These are phyloP conservation scores for Heliosperma pusillum DNA, from an alignment of 148 eudicot species.

Conservation along the genomic window DNA sequence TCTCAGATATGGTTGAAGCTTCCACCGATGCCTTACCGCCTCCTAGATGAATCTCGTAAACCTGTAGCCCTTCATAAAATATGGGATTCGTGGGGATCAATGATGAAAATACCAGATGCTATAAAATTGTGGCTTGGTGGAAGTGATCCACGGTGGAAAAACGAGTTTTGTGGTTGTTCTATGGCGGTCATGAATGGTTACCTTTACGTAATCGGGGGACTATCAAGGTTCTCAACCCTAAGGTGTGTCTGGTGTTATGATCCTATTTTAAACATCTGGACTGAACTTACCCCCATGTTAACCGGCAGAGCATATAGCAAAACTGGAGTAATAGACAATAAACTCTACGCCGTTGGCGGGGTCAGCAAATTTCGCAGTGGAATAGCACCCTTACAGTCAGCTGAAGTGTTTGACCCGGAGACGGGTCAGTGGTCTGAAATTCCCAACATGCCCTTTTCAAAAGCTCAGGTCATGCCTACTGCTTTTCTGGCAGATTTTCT, in stretches of 20 bases:
- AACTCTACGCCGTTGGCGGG: constrained; percentile 92
- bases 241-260: constrained; percentile 69
- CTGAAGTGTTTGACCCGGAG: constrained; percentile 78
- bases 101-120: constrained; percentile 57
- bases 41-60: constrained; percentile 44
- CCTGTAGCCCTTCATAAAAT: constrained; percentile 44
- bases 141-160: constrained; percentile 42
- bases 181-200: constrained; percentile 74
- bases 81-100: constrained; percentile 65
- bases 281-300: constrained; percentile 68
- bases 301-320: constrained; percentile 78
- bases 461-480: constrained; percentile 79
- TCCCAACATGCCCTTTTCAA: constrained; percentile 94
- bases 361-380: constrained; percentile 76
- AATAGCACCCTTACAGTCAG: constrained; percentile 76
- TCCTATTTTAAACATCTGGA: constrained; percentile 72
- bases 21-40: constrained; percentile 66
- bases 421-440: constrained; percentile 68
- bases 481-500: constrained; percentile 81
- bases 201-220: constrained; percentile 83
- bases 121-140: constrained; percentile 77
- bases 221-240: constrained; percentile 60
- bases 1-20: constrained; percentile 70
- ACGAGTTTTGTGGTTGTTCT: constrained; percentile 82
- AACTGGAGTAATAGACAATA: constrained; percentile 69